These are phyloP conservation scores for Tricholoma hemisulphureum DNA, from an alignment of 768 basidiomycete species.

Conservation along the genomic window DNA sequence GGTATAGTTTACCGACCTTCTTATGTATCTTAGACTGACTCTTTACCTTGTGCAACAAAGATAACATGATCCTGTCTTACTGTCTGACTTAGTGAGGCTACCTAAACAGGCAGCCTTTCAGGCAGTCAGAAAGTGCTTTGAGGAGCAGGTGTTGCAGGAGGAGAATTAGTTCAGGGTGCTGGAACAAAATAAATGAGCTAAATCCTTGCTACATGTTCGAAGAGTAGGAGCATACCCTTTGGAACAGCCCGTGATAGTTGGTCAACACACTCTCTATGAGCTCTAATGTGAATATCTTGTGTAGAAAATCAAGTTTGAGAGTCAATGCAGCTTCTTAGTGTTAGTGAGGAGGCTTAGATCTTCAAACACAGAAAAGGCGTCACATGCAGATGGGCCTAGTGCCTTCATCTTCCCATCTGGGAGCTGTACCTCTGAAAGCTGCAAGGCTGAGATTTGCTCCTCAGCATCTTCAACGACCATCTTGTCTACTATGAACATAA, in stretches of 20 bases:
- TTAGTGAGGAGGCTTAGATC: conserved; percentile 90
- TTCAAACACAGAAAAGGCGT: conserved; percentile 87
- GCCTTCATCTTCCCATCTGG: conserved; percentile 65
- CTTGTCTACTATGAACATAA: conserved; percentile 98
- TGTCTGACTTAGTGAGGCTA: too few species aligned
- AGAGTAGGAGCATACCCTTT: conserved; percentile 50
- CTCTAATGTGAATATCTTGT: conserved; percentile 93
- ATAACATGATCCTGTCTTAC: too few species aligned
- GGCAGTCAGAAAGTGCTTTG: conserved; percentile 79
- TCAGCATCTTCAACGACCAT: conserved; percentile 74
- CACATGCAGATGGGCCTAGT: conserved; percentile 74
- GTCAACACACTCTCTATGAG: conserved; percentile 95
- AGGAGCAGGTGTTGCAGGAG: conserved; percentile 86
- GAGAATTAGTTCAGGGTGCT: conserved; percentile 82
- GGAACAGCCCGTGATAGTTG: conserved; percentile 84
- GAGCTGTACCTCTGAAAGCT: conserved; percentile 47
- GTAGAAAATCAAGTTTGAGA: conserved; percentile 76
- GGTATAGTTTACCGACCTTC: too few species aligned
- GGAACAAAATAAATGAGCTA: conserved; percentile 5
- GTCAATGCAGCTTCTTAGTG: conserved; percentile 76
- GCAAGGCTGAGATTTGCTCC: conserved; percentile 33
- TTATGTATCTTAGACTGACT: too few species aligned
- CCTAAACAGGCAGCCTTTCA: too few species aligned
- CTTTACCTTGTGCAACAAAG: too few species aligned
- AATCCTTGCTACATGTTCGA: background rate